phyloP scores from a whole-genome alignment of 108 stramenopile species.

The Skeletonema costatum region DNA sequence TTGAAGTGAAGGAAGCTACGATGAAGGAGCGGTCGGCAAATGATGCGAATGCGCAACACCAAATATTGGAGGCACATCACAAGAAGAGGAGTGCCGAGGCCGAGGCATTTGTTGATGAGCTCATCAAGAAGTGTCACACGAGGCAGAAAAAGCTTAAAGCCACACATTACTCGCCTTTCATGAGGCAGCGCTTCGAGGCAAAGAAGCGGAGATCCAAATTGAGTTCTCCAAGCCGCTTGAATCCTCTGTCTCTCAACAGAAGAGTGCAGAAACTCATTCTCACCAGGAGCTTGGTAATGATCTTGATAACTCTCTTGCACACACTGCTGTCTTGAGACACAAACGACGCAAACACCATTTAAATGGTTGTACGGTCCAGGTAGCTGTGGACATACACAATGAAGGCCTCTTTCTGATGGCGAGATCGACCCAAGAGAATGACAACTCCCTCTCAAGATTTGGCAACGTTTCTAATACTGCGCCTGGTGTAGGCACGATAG shows the following conservation, averaged over 20 bases:
- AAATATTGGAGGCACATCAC: slow-evolving; percentile 52
- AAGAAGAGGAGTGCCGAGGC: slow-evolving; percentile 55
- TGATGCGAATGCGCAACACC: slow-evolving; percentile 53
- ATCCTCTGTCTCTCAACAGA: not conserved
- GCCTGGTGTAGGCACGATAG: not conserved
- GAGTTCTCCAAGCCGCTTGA: not conserved
- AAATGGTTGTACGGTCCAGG: slow-evolving; percentile 55
- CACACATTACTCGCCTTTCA: slow-evolving; percentile 45
- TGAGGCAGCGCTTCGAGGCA: slow-evolving; percentile 40
- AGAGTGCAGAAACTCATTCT: not conserved
- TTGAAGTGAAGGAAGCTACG: slow-evolving; percentile 54
- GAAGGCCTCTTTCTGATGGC: slow-evolving; percentile 71
- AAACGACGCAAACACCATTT: slow-evolving; percentile 68
- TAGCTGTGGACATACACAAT: slow-evolving; percentile 80
- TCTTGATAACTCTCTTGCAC: slow-evolving; percentile 13
- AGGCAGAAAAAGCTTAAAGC: slow-evolving; percentile 61
- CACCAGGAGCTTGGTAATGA: not conserved
- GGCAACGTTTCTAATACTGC: not conserved
- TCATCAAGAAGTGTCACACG: slow-evolving; percentile 42
- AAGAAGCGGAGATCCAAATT: slow-evolving; percentile 23
- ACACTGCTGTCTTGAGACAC: slow-evolving; percentile 61
- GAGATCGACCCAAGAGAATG: slow-evolving; percentile 19
- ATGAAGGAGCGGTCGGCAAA: slow-evolving; percentile 50
- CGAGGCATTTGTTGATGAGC: slow-evolving; percentile 32
- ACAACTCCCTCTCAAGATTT: not conserved